Evolutionary conservation across 2,329 filamentous ascomycete species (phyloP).

Genomic region (Dryadomyces sulphureus): DNA sequence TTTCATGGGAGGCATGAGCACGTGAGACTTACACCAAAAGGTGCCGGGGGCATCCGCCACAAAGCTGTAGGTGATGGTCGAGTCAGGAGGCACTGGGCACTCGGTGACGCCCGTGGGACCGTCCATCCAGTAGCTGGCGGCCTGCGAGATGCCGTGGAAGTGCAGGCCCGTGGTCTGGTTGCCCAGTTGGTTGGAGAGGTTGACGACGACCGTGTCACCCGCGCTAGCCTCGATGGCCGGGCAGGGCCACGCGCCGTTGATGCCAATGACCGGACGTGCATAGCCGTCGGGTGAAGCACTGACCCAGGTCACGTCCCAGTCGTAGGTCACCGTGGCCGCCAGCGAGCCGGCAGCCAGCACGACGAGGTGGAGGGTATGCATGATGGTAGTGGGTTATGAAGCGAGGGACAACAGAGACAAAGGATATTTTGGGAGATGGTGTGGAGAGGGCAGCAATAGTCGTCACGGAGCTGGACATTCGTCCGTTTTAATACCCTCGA

Average conservation of each 20-base stretch:
- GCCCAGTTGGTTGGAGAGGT: constrained; percentile 33
- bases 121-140: constrained; percentile 40
- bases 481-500: too few species aligned
- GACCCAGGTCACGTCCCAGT: constrained; percentile 27
- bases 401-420: not conserved
- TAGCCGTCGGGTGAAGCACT: constrained; percentile 22
- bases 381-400: not conserved
- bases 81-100: constrained; percentile 35
- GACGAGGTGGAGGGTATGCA: constrained; percentile 2
- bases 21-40: not conserved
- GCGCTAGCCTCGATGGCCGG: constrained; percentile 36
- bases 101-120: constrained; percentile 40
- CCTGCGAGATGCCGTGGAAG: constrained; percentile 46
- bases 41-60: constrained; percentile 18
- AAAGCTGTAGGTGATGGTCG: constrained; percentile 38
- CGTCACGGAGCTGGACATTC: too few species aligned
- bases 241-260: constrained; percentile 48
- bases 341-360: constrained; percentile 13
- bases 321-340: constrained; percentile 20
- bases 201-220: constrained; percentile 34
- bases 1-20: not conserved
- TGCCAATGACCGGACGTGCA: constrained; percentile 26
- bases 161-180: constrained; percentile 36
- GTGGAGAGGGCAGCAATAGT: too few species aligned
- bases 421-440: too few species aligned